Percentiles rank a stretch among this genome's conserved stretches.
These are phyloP conservation scores for Mycosphaerella sp. DNA, from an alignment of 2,329 filamentous ascomycete species.

Conservation along the genomic window DNA sequence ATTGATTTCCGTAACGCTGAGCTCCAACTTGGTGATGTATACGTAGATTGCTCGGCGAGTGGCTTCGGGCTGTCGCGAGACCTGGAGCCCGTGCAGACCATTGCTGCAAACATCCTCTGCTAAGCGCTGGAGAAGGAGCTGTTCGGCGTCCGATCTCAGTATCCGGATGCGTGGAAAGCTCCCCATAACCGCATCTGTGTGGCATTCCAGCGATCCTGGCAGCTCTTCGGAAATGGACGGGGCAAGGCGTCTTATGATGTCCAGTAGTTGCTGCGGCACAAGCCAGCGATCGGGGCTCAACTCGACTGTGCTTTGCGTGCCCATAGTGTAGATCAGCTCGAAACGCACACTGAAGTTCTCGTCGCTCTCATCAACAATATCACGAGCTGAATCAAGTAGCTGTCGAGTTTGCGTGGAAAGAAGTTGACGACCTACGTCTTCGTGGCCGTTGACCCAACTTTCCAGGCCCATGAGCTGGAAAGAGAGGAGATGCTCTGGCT, in stretches of 20 bases:
- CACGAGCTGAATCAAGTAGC: constrained; percentile 38
- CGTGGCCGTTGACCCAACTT: constrained; percentile 46
- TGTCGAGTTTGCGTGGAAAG: background rate
- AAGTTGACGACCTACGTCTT: constrained; percentile 38
- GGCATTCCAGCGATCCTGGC: constrained; percentile 18
- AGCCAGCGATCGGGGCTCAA: constrained; percentile 39
- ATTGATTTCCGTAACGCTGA: constrained; percentile 6
- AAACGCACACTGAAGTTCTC: constrained; percentile 39
- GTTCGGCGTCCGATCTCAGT: constrained; percentile 38
- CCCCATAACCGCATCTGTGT: constrained; percentile 1
- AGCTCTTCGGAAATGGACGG: constrained; percentile 5
- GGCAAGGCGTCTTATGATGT: constrained; percentile 22
- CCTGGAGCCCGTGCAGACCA: constrained; percentile 19
- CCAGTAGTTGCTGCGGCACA: constrained; percentile 34
- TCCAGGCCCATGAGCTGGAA: constrained; percentile 59
- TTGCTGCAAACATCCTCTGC: constrained; percentile 32
- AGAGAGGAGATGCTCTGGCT: constrained; percentile 60
- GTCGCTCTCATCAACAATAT: constrained; percentile 59
- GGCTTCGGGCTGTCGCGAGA: constrained; percentile 14
- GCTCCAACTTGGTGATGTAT: constrained; percentile 21
- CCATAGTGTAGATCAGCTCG: constrained; percentile 42
- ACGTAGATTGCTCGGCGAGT: constrained; percentile 15
- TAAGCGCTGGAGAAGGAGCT: constrained; percentile 38
- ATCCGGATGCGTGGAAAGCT: constrained; percentile 54
- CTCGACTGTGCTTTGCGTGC: constrained; percentile 37